Evolutionary conservation across 306 rosid genomes (phyloP), one percentile per base, ranked within the genome.

Genomic region (Vigna unguiculata): DNA sequence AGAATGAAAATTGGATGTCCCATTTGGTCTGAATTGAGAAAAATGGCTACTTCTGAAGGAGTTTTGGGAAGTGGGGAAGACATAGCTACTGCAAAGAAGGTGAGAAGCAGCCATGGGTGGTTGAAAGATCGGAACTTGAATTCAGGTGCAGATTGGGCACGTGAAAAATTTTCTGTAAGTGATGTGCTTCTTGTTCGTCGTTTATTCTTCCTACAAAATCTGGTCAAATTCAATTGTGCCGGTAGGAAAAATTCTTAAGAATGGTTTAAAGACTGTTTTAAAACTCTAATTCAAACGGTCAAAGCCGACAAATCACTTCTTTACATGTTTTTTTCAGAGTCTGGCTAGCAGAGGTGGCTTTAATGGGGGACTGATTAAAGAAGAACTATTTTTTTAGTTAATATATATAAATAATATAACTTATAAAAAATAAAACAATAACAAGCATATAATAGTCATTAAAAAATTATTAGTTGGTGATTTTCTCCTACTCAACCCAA

Each of bases 31-130:
- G 68, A 84, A 61, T 20, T 75, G 83, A 69, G 71, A 62, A 7
- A 81, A 80, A 61, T 30, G 60, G 66, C 30, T 77, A 32, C 75
- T 81, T 52, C 80, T 66, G 41, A 82, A 70, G 13, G 90, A 78
- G 68, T 60, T 81, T 45, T 69, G 58, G 20, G 81, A 82, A 78
- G 83, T 60, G 71, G 78, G 86, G 67, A 86, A 76, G 86, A 72
- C n/a, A 25, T 85, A 78, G 65, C 60, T 82, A 65, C 74, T 83
- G 71, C 78, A 82, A n/a, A 85, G 85, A 58, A 89, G 78, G 48
- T 72, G 93, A 59, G 93, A 73, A 80, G 88, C 88, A 83, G 96
- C 89, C 96, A 95, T 94, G 71, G 81, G 74, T 36, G 45, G 66
- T 41, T 40, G 59, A 40, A 58, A 78, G 72, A 43, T 43, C 43